Percentiles rank a stretch among this genome's conserved stretches.
Conservation (phyloP, 148 eudicot genomes). For the Linanthus parryae region DNA sequence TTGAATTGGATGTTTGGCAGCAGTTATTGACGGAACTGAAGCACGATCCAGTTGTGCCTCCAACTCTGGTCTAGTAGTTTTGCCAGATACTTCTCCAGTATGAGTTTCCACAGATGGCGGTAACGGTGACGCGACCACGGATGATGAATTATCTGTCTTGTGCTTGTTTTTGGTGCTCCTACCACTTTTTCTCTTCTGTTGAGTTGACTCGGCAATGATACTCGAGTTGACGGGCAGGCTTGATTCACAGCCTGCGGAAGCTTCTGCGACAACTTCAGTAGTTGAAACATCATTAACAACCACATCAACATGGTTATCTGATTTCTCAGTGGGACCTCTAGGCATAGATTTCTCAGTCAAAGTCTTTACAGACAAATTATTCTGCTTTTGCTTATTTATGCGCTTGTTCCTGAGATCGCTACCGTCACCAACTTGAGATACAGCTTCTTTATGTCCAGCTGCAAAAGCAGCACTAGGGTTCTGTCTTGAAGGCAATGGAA, state of each 20-base stretch:
- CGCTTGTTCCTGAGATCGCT: conserved; percentile 40
- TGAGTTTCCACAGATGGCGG: conserved; percentile 23
- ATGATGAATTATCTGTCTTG: conserved; percentile 39
- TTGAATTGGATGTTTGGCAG: conserved; percentile 23
- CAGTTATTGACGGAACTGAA: conserved; percentile 23
- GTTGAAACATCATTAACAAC: conserved; percentile 10
- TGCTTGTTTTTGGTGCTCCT: conserved; percentile 55
- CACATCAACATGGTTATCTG: conserved; percentile 10
- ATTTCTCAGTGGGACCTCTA: conserved; percentile 9
- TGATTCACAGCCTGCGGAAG: conserved; percentile 14
- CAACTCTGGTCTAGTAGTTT: conserved; percentile 24
- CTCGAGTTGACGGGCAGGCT: conserved; percentile 18
- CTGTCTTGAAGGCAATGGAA: conserved; percentile 13
- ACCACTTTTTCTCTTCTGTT: conserved; percentile 44
- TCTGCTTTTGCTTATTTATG: conserved; percentile 52
- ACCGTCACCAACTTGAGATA: conserved; percentile 31
- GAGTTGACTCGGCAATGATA: conserved; percentile 29
- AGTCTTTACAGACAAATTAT: conserved; percentile 27
- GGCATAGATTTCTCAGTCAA: conserved; percentile 23
- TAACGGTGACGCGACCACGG: conserved; percentile 20
- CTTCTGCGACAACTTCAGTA: conserved; percentile 20
- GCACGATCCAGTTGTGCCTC: conserved; percentile 21
- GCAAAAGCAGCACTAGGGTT: conserved; percentile 17
- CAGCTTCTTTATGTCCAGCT: conserved; percentile 24
- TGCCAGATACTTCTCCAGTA: conserved; percentile 25